Percentiles rank a stretch among this genome's conserved stretches.
These are phyloP conservation scores for Aspergillus unguis DNA, from an alignment of 2,329 filamentous ascomycete genomes.

Conservation along the genomic window DNA sequence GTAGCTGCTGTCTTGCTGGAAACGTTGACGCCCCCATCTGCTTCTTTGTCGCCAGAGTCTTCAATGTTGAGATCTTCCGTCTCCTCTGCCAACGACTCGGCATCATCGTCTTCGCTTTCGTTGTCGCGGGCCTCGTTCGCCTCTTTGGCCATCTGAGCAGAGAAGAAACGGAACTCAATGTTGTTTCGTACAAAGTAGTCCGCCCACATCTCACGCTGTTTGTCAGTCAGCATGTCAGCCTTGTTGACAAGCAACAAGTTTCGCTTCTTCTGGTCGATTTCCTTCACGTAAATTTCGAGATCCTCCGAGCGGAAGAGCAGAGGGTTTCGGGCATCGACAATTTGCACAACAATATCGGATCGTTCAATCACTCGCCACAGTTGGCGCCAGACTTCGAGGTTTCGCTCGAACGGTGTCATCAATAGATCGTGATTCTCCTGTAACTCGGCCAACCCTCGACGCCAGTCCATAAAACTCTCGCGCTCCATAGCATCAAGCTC, in stretches of 20 bases:
- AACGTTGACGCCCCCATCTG: slow-evolving; percentile 24
- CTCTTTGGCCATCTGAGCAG: slow-evolving; percentile 86
- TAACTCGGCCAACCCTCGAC: slow-evolving; percentile 83
- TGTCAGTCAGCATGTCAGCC: slow-evolving; percentile 94
- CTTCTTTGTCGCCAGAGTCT: slow-evolving; percentile 30
- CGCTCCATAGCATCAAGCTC: slow-evolving; percentile 77
- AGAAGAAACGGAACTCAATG: slow-evolving; percentile 95
- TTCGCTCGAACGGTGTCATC: slow-evolving; percentile 97
- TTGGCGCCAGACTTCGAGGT: slow-evolving; percentile 96
- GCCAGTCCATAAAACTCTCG: slow-evolving; percentile 80
- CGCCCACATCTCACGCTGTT: slow-evolving; percentile 80
- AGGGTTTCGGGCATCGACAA: slow-evolving; percentile 94
- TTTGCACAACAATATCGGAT: slow-evolving; percentile 93
- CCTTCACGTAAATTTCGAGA: slow-evolving; percentile 89
- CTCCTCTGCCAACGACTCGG: slow-evolving; percentile 24
- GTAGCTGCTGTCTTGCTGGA: slow-evolving; percentile 13
- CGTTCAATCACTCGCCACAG: slow-evolving; percentile 97
- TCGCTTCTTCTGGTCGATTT: slow-evolving; percentile 80
- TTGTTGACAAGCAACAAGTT: slow-evolving; percentile 96
- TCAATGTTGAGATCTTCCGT: slow-evolving; percentile 18
- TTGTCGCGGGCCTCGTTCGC: slow-evolving; percentile 69
- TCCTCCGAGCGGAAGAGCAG: slow-evolving; percentile 92
- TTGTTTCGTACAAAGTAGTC: slow-evolving; percentile 75
- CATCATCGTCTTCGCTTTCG: slow-evolving; percentile 49
- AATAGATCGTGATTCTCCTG: slow-evolving; percentile 92